Evolutionary conservation across 768 basidiomycete species (phyloP), one percentile per base, ranked within the genome.

Genomic region (Mycena filopes): DNA sequence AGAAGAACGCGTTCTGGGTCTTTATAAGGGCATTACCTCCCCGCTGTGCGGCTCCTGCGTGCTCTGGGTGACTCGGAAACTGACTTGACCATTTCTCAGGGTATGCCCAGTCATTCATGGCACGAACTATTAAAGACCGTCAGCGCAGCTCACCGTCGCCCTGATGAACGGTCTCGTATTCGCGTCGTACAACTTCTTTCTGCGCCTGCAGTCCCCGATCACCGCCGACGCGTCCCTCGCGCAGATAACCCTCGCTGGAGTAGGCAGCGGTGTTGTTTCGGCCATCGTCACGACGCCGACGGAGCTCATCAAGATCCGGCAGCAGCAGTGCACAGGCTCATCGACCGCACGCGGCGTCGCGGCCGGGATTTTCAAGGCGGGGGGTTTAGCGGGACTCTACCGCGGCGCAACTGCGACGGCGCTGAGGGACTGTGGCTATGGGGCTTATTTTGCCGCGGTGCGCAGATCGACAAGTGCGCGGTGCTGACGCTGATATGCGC

Each of bases 141-240:
- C 48, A 25, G n/a, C 10, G 26, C 66, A 94, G 93, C 83, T 87
- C 2, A 86, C 89, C 3, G 85, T 86, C 25, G 92, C 93, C 0
- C 78, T 92, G 2, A 84, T 94, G 82, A 98, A 96, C 71, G 94
- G 95, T 15, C 80, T 95, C 18, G 88, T 96, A 4, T 97, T 98
- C 75, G 86, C 93, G 0, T 89, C 90, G 0, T 97, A 97, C 79
- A 87, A 89, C 23, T 88, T 92, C 73, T 83, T 96, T 55, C 87
- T 95, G 81, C 86, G 87, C 50, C 64, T 86, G 0, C 92, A 95
- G 73, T 78, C 88, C 7, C 80, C 84, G 1, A 71, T 76, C 50
- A 74, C 78, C 5, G 72, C 81, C 3, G 80, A 83, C 31, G 93
- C 95, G 0, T 87, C 87, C 0, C 81, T 97, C 23, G 75, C 78